A percentile compares a stretch with the other conserved stretches of the same genome.
These are phyloP conservation scores for Huiozyma naganishii DNA, from an alignment of 805 yeast genomes.

Conservation along the genomic window DNA sequence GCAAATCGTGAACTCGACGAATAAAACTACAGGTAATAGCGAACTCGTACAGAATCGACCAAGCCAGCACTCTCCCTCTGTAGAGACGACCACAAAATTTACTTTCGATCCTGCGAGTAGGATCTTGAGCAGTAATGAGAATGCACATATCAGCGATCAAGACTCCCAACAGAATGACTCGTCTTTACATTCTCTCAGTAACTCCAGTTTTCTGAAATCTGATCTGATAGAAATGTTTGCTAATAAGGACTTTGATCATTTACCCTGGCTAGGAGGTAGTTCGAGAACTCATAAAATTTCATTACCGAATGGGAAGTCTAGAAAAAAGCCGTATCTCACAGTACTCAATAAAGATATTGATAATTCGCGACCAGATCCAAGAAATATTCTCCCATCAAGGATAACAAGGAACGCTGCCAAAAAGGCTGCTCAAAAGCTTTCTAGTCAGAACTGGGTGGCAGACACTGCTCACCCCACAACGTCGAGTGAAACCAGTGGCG, in stretches of 20 bases:
- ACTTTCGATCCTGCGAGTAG: no score
- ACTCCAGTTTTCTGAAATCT: slow-evolving; percentile 20
- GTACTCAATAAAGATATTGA: slow-evolving; percentile 22
- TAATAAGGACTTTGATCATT: slow-evolving; percentile 13
- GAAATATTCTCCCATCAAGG: slow-evolving; percentile 21
- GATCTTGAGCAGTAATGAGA: no score
- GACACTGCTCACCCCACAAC: not conserved
- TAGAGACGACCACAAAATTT: no score
- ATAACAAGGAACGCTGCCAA: slow-evolving; percentile 23
- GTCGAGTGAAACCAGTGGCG: slow-evolving; percentile 8
- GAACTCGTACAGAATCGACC: no score
- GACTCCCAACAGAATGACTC: no score
- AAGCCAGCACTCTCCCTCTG: no score
- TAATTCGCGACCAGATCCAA: slow-evolving; percentile 23
- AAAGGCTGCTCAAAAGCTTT: slow-evolving; percentile 20
- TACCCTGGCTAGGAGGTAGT: slow-evolving; percentile 12
- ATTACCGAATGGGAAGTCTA: slow-evolving; percentile 1
- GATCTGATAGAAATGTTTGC: slow-evolving; percentile 21
- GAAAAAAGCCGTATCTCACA: slow-evolving; percentile 22
- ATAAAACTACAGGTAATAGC: no score
- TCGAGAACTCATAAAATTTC: not conserved
- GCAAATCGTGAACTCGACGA: no score
- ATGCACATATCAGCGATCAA: no score
- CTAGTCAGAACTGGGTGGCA: slow-evolving; percentile 4
- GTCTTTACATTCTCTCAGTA: slow-evolving; percentile 4